Conservation (phyloP, 768 basidiomycete genomes). For the Zangia roseola region DNA sequence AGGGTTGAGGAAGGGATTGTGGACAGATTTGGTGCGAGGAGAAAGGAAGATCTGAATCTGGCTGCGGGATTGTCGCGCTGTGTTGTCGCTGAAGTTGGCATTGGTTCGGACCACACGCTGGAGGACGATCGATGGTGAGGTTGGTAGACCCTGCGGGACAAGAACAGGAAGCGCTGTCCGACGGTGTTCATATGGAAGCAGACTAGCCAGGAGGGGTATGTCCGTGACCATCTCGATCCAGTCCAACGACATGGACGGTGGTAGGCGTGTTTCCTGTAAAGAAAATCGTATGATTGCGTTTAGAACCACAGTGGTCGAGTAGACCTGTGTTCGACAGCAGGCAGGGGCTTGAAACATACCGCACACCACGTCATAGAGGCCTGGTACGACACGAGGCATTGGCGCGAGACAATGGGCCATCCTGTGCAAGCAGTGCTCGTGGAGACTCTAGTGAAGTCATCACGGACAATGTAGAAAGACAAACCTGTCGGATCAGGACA, state of each 20-base stretch:
- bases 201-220: slow-evolving; percentile 7
- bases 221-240: slow-evolving; percentile 17
- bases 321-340: background rate
- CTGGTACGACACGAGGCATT: background rate
- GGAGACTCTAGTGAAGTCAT: no score
- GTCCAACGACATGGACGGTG: background rate
- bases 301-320: background rate
- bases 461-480: no score
- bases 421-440: slow-evolving; percentile 5
- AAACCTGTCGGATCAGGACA: no score
- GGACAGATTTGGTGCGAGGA: slow-evolving; percentile 22
- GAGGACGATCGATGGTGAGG: slow-evolving; percentile 3
- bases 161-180: slow-evolving; percentile 4
- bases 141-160: slow-evolving; percentile 14
- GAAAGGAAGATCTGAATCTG: slow-evolving; percentile 13
- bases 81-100: slow-evolving; percentile 6
- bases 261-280: slow-evolving; percentile 6
- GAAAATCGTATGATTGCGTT: background rate
- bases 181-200: slow-evolving; percentile 25
- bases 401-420: slow-evolving; percentile 4
- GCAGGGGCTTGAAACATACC: no score
- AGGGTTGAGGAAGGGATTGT: slow-evolving; percentile 28
- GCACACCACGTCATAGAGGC: no score
- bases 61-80: slow-evolving; percentile 1
- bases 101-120: slow-evolving; percentile 10